A percentile compares a stretch with the other conserved stretches of the same genome.
Conservation (phyloP, 2,329 filamentous ascomycete genomes). For the Aureobasidium sp. region DNA sequence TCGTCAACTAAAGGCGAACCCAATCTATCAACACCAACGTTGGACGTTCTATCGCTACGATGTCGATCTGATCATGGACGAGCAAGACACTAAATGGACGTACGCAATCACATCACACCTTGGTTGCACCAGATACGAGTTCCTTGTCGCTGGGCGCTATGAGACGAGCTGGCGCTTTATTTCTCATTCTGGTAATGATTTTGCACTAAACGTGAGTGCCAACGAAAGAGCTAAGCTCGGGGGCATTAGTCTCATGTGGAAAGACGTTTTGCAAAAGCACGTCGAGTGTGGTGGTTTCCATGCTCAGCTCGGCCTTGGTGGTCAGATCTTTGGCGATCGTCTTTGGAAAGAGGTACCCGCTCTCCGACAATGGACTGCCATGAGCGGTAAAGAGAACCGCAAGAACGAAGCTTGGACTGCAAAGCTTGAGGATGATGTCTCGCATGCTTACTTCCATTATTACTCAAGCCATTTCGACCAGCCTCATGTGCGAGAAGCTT, state of each 20-base stretch:
- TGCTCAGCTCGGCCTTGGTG: constrained; percentile 81
- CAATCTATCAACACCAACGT: constrained; percentile 80
- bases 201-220: constrained; percentile 76
- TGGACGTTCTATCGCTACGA: constrained; percentile 98
- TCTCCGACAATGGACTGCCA: constrained; percentile 89
- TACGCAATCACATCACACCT: constrained; percentile 96
- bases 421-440: constrained; percentile 88
- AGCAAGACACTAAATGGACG: constrained; percentile 80
- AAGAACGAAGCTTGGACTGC: constrained; percentile 90
- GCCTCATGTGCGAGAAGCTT: constrained; percentile 85
- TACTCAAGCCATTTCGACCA: constrained; percentile 99
- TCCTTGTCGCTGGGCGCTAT: constrained; percentile 80
- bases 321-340: constrained; percentile 91
- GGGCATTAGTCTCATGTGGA: constrained; percentile 95
- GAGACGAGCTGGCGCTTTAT: constrained; percentile 95
- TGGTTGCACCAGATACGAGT: constrained; percentile 97
- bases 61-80: constrained; percentile 81
- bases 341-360: constrained; percentile 94
- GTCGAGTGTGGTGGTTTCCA: constrained; percentile 95
- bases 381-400: constrained; percentile 85
- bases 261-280: constrained; percentile 95
- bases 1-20: constrained; percentile 70
- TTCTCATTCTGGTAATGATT: constrained; percentile 93
- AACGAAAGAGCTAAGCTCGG: constrained; percentile 80
- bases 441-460: constrained; percentile 96